Evolutionary conservation across 371 early-diverging fungal species (phyloP).

Genomic region (Mortierella sp.): DNA sequence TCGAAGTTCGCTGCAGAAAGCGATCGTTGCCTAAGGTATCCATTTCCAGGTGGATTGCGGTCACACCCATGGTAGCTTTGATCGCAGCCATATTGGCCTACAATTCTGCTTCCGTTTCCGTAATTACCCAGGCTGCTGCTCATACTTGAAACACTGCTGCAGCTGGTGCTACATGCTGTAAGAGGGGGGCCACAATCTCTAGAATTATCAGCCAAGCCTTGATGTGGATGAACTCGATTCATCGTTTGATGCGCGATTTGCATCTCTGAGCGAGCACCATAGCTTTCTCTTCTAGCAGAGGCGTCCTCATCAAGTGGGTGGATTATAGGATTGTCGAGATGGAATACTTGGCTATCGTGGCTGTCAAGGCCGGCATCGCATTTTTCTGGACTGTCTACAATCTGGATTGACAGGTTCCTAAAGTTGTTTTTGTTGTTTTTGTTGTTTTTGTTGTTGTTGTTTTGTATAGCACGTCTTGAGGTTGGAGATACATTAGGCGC

Average conservation of each 20-base stretch:
- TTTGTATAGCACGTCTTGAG: background rate
- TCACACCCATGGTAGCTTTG: background rate
- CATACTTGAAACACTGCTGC: conserved; percentile 31
- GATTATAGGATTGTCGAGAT: conserved; percentile 21
- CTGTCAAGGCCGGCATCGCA: conserved; percentile 6
- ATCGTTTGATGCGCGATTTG: conserved; percentile 39
- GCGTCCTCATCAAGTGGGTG: conserved; percentile 39
- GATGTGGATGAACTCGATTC: conserved; percentile 44
- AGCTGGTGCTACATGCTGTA: conserved; percentile 17
- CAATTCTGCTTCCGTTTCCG: background rate
- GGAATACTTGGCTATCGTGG: conserved; percentile 19
- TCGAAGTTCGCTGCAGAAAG: conserved; percentile 38
- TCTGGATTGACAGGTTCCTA: conserved; percentile 45
- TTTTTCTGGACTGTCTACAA: conserved; percentile 7
- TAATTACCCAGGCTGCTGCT: conserved; percentile 20
- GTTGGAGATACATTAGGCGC: background rate
- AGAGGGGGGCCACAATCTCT: conserved; percentile 1
- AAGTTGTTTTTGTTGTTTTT: conserved; percentile 23
- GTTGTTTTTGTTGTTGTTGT: background rate
- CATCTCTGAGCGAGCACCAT: background rate
- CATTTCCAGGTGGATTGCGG: conserved; percentile 6
- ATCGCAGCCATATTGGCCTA: conserved; percentile 2
- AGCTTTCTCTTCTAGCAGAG: background rate
- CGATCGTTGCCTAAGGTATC: conserved; percentile 38
- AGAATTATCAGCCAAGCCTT: conserved; percentile 19